A percentile compares a stretch with the other conserved stretches of the same genome.
phyloP scores from a whole-genome alignment of 371 early-diverging fungal genomes.

The Apophysomyces sp. region DNA sequence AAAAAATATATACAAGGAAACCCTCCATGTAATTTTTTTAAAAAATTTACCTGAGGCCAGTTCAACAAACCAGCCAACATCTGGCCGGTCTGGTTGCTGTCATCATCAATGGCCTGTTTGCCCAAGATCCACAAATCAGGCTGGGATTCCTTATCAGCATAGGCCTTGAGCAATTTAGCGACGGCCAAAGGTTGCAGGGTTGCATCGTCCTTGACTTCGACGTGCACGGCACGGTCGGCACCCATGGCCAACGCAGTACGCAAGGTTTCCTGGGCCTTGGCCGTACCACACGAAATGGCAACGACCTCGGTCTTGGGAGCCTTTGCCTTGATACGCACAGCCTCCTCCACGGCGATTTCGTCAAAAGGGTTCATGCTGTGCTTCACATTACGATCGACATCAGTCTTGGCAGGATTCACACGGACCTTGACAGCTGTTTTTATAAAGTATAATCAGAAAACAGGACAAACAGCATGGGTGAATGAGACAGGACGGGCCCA shows the following conservation, averaged over 20 bases:
- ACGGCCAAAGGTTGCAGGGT: slow-evolving; percentile 85
- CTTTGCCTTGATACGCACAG: slow-evolving; percentile 90
- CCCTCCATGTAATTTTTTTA: background rate
- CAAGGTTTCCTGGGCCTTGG: slow-evolving; percentile 91
- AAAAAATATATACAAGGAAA: background rate
- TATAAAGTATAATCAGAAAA: background rate
- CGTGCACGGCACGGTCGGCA: slow-evolving; percentile 95
- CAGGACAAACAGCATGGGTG: background rate
- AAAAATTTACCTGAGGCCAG: slow-evolving; percentile 90
- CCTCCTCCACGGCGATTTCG: slow-evolving; percentile 97
- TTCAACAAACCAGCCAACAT: slow-evolving; percentile 96
- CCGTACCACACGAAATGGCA: slow-evolving; percentile 89
- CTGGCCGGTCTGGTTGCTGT: slow-evolving; percentile 96
- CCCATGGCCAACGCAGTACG: slow-evolving; percentile 98
- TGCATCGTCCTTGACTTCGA: slow-evolving; percentile 78
- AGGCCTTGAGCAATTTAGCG: slow-evolving; percentile 89
- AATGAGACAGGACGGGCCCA: no score
- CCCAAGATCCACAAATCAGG: slow-evolving; percentile 94
- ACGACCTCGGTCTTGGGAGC: slow-evolving; percentile 76
- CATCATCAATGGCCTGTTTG: slow-evolving; percentile 99
- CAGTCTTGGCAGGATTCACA: slow-evolving; percentile 86
- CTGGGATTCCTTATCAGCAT: slow-evolving; percentile 79
- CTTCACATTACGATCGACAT: slow-evolving; percentile 95
- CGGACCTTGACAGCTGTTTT: slow-evolving; percentile 96
- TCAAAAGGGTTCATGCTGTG: slow-evolving; percentile 99